Percentiles rank a stretch among this genome's conserved stretches.
These are phyloP conservation scores for Trichosporon sp. DNA, from an alignment of 1,284 basidiomycete species.

Conservation along the genomic window DNA sequence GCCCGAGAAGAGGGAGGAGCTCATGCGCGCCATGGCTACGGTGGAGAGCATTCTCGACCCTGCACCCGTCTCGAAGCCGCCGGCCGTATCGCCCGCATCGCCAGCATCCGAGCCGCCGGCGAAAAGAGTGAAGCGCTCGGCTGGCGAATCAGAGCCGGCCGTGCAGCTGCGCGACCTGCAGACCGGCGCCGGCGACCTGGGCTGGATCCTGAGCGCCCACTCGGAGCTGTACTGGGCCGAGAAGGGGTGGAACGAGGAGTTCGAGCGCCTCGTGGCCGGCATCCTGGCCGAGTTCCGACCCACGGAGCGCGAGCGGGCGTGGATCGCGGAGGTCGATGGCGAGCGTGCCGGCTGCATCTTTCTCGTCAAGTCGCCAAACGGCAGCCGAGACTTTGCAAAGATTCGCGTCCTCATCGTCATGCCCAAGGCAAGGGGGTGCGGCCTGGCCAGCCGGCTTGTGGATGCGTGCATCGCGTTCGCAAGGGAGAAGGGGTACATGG, in stretches of 20 bases:
- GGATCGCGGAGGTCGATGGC: background rate
- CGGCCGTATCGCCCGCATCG: too few relatives aligned
- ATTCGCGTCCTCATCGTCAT: background rate
- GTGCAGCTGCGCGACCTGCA: conserved; percentile 10
- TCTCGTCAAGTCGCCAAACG: background rate
- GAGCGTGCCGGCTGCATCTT: background rate
- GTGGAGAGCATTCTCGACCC: conserved; percentile 9
- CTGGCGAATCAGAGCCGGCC: background rate
- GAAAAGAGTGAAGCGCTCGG: too few relatives aligned
- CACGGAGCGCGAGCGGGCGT: background rate
- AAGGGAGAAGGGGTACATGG: background rate
- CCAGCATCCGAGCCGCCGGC: too few relatives aligned
- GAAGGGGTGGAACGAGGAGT: conserved; percentile 7
- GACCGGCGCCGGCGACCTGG: conserved; percentile 13
- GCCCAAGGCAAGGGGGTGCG: background rate
- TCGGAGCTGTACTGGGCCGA: conserved; percentile 13
- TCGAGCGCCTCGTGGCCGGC: conserved; percentile 14
- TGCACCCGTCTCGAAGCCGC: too few relatives aligned
- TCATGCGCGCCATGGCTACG: conserved; percentile 8
- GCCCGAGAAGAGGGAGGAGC: background rate
- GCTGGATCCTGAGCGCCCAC: conserved; percentile 16
- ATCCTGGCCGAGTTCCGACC: background rate
- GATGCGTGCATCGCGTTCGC: background rate
- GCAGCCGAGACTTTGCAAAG: background rate
- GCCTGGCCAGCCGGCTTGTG: background rate